These are phyloP conservation scores for Podospora fimiseda DNA, from an alignment of 495 filamentous ascomycete species.

Conservation along the genomic window DNA sequence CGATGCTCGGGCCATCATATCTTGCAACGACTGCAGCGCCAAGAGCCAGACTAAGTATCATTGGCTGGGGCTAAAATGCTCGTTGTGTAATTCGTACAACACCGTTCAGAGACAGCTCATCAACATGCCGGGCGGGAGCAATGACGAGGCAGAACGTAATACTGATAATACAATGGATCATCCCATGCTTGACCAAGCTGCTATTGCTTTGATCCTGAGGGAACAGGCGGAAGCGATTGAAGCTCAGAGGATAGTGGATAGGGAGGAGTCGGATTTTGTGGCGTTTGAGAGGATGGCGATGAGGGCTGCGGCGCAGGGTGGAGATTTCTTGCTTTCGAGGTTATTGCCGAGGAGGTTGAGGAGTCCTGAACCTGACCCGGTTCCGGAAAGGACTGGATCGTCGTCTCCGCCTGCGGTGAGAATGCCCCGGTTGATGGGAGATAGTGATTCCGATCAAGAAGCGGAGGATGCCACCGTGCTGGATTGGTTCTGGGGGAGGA, in stretches of 20 bases:
- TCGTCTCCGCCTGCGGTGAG: background rate
- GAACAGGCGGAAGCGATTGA: background rate
- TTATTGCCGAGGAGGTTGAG: background rate
- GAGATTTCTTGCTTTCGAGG: background rate
- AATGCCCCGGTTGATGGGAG: background rate
- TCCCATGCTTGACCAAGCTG: slow-evolving; percentile 4
- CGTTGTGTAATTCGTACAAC: slow-evolving; percentile 77
- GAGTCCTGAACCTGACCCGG: background rate
- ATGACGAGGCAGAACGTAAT: background rate
- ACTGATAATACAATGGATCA: background rate
- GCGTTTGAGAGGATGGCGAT: background rate
- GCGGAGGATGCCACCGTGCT: slow-evolving; percentile 11
- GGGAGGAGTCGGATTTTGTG: background rate
- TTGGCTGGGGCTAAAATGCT: slow-evolving; percentile 90
- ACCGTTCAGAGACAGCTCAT: slow-evolving; percentile 64
- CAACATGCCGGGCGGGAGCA: slow-evolving; percentile 22
- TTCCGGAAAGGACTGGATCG: background rate
- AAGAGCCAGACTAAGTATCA: slow-evolving; percentile 84
- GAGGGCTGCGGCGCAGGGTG: background rate
- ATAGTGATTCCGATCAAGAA: slow-evolving; percentile 8
- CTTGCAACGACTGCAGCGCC: slow-evolving; percentile 90
- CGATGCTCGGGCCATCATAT: slow-evolving; percentile 71
- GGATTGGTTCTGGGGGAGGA: slow-evolving; percentile 10
- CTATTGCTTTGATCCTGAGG: background rate
- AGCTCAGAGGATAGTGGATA: background rate